Conservation (phyloP, 805 yeast genomes). For the Helenozyma baotianmanensis region DNA sequence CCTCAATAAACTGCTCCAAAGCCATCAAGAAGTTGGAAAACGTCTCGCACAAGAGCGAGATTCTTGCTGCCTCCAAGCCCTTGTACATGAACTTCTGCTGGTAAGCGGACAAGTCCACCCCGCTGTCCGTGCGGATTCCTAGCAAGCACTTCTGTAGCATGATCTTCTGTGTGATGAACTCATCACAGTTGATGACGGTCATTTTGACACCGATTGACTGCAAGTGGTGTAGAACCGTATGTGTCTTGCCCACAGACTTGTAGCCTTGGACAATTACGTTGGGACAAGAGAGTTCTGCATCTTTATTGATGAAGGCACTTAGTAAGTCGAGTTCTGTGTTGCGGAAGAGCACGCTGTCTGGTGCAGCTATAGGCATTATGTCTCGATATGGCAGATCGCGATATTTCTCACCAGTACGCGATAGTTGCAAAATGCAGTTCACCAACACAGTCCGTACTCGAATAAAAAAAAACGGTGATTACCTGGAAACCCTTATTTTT, state of each 20-base stretch:
- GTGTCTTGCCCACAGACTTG: constrained; percentile 46
- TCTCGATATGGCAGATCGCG: too few relatives aligned
- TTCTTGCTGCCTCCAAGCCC: constrained; percentile 22
- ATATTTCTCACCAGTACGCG: too few relatives aligned
- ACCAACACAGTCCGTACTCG: too few relatives aligned
- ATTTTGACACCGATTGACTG: constrained; percentile 21
- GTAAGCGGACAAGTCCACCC: constrained; percentile 18
- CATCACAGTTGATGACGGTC: constrained; percentile 41
- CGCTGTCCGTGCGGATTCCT: constrained; percentile 33
- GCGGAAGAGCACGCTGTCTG: constrained; percentile 13
- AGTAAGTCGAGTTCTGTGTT: constrained; percentile 32
- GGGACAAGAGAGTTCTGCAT: constrained; percentile 25
- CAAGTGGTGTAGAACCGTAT: constrained; percentile 30
- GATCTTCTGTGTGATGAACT: constrained; percentile 35
- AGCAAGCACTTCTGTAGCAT: constrained; percentile 41
- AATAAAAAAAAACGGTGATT: too few relatives aligned
- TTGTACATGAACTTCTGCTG: constrained; percentile 20
- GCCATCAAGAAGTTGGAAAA: constrained; percentile 37
- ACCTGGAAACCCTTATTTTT: not conserved
- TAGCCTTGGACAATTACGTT: constrained; percentile 45
- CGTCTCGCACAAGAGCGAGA: constrained; percentile 35
- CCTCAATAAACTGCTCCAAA: constrained; percentile 34
- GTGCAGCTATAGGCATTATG: too few relatives aligned
- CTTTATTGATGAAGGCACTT: constrained; percentile 28
- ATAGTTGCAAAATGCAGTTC: too few relatives aligned